Evolutionary conservation across 2,329 filamentous ascomycete species (phyloP).

Genomic region (Diaporthe sp.): DNA sequence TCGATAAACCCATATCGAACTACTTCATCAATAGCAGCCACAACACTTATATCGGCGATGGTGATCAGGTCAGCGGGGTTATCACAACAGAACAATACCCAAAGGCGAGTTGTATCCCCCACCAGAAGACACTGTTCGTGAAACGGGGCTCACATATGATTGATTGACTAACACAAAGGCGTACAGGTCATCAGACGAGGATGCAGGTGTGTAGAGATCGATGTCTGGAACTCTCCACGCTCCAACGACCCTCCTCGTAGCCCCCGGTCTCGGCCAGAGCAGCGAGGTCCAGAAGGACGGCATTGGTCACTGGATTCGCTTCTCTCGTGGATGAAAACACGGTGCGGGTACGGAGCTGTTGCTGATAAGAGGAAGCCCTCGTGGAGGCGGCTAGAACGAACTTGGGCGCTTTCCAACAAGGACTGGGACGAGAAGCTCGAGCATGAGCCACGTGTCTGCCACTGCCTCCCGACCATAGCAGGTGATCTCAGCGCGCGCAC

Average conservation of each 20-base stretch:
- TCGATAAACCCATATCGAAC: slow-evolving; percentile 80
- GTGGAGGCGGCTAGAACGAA: slow-evolving; percentile 24
- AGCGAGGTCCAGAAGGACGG: slow-evolving; percentile 52
- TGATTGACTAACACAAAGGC: neutral
- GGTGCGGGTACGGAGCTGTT: neutral
- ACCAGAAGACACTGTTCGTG: slow-evolving; percentile 54
- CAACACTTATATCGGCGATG: slow-evolving; percentile 88
- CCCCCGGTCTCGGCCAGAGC: slow-evolving; percentile 49
- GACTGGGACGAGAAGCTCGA: slow-evolving; percentile 45
- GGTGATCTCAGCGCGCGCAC: slow-evolving; percentile 81
- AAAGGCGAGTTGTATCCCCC: slow-evolving; percentile 51
- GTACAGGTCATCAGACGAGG: slow-evolving; percentile 70
- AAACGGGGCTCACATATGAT: neutral
- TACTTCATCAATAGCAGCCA: slow-evolving; percentile 97
- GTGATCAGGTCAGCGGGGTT: slow-evolving; percentile 85
- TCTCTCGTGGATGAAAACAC: slow-evolving; percentile 44
- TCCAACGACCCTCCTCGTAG: slow-evolving; percentile 49
- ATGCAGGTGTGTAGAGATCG: slow-evolving; percentile 93
- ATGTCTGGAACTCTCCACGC: slow-evolving; percentile 85
- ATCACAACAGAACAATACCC: slow-evolving; percentile 84
- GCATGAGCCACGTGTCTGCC: slow-evolving; percentile 83
- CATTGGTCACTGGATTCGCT: slow-evolving; percentile 36
- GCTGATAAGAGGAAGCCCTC: slow-evolving; percentile 43
- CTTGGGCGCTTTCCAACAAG: slow-evolving; percentile 32
- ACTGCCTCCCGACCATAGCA: slow-evolving; percentile 59